Evolutionary conservation across 179 eudicot genomes (phyloP), one percentile per base, ranked within the genome.

Genomic region (Beta corolliflora): DNA sequence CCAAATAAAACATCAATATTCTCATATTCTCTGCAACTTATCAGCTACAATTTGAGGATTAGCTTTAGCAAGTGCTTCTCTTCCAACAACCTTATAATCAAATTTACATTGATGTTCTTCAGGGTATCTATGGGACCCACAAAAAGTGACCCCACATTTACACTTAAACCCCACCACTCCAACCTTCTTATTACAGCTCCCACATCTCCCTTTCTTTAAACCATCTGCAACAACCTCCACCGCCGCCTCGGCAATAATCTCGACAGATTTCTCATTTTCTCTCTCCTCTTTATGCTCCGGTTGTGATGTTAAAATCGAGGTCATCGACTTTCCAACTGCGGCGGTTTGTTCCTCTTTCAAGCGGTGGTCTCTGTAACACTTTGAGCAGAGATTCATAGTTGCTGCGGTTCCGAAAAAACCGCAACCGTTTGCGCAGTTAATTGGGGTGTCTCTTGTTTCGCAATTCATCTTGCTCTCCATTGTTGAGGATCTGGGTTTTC

Each of bases 321-420:
- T 18, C 68, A 82, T 67, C 60, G 85, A 84, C 63, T 80, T 87
- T 48, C 76, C 84, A 50, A 83, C 79, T 19, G 91, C 2, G 21
- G 85, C 87, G 25, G 88, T 79, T 44, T 86, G 86, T n/a, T 88
- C 86, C 59, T 88, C 88, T 18, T 82, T 77, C 73, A 85, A 66
- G 13, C 75, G 80, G 41, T 50, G 44, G 67, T 91, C 92, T 3
- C 90, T 77, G 84, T 81, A 87, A 77, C 98, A 94, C 81, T 91
- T 93, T n/a, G 97, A 94, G 84, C 98, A 94, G 7, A 94, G 80
- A 18, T 91, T 88, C 87, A 82, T 85, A 12, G 91, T 91, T 54
- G 91, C 84, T 36, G 97, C 67, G 10, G 91, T 46, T 50, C 97
- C 97, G 86, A 89, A 94, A 71, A 91, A 94, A 1, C 95, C 98